Base-by-base conservation (phyloP, 257 asterid genomes). In the Rauvolfia tetraphylla region DNA sequence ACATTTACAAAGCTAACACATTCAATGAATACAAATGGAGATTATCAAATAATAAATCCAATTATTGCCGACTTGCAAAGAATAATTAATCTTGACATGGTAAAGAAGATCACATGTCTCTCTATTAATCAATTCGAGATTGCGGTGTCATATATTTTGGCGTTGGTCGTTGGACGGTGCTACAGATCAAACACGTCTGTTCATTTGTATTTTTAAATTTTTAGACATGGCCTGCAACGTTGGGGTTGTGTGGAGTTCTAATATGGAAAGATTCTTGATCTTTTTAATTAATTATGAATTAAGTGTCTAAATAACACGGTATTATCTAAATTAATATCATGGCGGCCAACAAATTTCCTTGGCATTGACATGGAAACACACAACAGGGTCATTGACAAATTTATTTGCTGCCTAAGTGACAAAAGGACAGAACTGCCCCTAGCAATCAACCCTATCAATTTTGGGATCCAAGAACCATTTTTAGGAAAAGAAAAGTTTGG, bases 11-110 rank as follows among this genome's bases (percentile, higher is more conserved):
- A 48, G 7, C 36, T 20, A 17, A 48, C 44, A 23, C 53, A 75
- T 75, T 75, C 79, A 75, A 63, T 65, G 79, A 29, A 75, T 65
- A 23, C 53, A 20, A 42, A 42, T 23, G 38, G 29, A 62, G 41
- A 62, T 75, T 27, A 62, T 10, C 49, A 13, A 27, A 41, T 22
- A 46, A 41, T 44, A 36, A 58, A 58, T 58, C 36, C 46, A 41
- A 73, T 27, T 25, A 58, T 74, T 39, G 57, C 63, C 34, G 12
- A 31, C 72, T 33, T 44, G 10, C 11, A 22, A 54, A 36, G 34
- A 25, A 53, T 51, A 36, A 54, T 25, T 46, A 46, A 25, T 61
- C 23, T 39, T 27, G 23, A 33, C 38, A 38, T 23, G 39, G 7
- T 18, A 14, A 33, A 6, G n/a, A 72, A 72, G 15, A 15, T 56